A percentile compares a stretch with the other conserved stretches of the same genome.
Conservation (phyloP, 116 monocot genomes). For the Zostera marina region DNA sequence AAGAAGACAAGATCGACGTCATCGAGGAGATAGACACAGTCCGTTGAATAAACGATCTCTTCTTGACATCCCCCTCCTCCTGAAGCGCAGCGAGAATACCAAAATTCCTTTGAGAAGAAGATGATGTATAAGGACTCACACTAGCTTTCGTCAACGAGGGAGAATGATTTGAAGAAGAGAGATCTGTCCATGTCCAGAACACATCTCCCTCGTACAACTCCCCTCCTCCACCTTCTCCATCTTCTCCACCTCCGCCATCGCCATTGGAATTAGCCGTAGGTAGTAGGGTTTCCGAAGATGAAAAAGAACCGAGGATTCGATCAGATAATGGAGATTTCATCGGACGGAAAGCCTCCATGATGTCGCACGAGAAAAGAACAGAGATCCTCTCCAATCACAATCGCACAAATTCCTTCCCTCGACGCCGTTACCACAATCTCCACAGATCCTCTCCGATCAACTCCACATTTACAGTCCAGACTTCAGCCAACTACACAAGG, state of each 20-base stretch:
- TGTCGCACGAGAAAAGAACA: not conserved
- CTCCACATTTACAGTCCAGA: too few relatives aligned
- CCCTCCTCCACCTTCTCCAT: conserved; percentile 7
- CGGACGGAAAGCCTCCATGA: conserved; percentile 12
- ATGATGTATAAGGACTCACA: not conserved
- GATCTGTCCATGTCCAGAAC: conserved; percentile 16
- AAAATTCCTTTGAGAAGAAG: conserved; percentile 14
- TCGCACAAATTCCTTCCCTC: too few relatives aligned
- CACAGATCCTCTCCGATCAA: too few relatives aligned
- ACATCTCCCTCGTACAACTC: conserved; percentile 51
- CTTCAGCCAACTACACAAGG: too few relatives aligned
- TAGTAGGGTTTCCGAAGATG: not conserved
- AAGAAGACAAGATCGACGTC: conserved; percentile 15
- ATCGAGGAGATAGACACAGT: conserved; percentile 11
- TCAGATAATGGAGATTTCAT: conserved; percentile 12
- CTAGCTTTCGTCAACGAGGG: not conserved
- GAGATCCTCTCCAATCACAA: not conserved
- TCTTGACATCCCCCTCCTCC: conserved; percentile 7
- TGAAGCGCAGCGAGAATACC: conserved; percentile 44
- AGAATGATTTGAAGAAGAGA: conserved; percentile 4
- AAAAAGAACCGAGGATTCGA: conserved; percentile 14
- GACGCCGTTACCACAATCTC: too few relatives aligned
- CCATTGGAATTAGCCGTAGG: not conserved
- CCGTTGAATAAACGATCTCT: conserved; percentile 11
- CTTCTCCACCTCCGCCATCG: not conserved